phyloP scores from a whole-genome alignment of 306 rosid genomes.

The Begonia loranthoides region DNA sequence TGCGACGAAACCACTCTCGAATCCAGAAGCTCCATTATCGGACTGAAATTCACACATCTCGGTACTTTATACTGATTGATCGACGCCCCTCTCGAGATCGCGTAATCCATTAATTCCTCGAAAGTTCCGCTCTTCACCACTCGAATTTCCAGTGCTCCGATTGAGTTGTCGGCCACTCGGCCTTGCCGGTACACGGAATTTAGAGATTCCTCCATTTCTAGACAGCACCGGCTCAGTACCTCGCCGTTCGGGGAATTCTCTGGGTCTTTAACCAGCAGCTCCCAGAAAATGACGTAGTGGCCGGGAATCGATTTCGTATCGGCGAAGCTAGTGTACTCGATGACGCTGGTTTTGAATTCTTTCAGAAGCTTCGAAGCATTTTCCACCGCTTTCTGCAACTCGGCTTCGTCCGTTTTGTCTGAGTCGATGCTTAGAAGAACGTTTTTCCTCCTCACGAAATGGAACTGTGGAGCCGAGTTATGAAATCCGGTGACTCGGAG shows the following conservation, averaged over 20 bases:
- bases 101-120: slow-evolving; percentile 40
- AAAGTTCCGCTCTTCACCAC: slow-evolving; percentile 28
- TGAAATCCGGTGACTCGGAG: slow-evolving; percentile 51
- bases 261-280: slow-evolving; percentile 9
- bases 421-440: slow-evolving; percentile 44
- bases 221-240: slow-evolving; percentile 16
- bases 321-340: slow-evolving; percentile 40
- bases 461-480: slow-evolving; percentile 56
- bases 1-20: slow-evolving; percentile 15
- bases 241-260: slow-evolving; percentile 1
- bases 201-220: slow-evolving; percentile 33
- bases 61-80: slow-evolving; percentile 37
- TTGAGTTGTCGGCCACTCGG: slow-evolving; percentile 33
- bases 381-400: slow-evolving; percentile 44
- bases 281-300: slow-evolving; percentile 55
- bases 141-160: slow-evolving; percentile 29
- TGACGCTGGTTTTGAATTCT: slow-evolving; percentile 18
- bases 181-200: slow-evolving; percentile 35
- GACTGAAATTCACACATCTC: slow-evolving; percentile 32
- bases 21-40: slow-evolving; percentile 31
- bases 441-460: slow-evolving; percentile 43
- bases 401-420: slow-evolving; percentile 46
- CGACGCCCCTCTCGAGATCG: slow-evolving; percentile 36
- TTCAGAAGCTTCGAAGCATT: slow-evolving; percentile 25
- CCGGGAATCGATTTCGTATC: slow-evolving; percentile 42